Conservation (phyloP, 164 flowering plant species). For the Santalum album region DNA sequence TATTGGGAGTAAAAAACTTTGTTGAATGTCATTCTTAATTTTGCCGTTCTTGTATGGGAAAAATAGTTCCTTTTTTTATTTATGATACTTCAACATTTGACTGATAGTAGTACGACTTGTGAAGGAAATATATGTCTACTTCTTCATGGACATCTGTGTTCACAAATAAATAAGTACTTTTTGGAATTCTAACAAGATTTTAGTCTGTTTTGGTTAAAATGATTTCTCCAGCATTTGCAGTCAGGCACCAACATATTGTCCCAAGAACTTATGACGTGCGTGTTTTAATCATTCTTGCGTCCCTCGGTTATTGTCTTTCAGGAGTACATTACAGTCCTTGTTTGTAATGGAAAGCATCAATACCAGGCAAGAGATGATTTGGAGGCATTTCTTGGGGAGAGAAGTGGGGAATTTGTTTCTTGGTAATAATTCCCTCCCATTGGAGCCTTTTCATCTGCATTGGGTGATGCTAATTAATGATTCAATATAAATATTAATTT, state of each 20-base stretch:
- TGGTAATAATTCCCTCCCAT: constrained; percentile 20
- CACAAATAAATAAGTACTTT: background rate
- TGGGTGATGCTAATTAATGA: background rate
- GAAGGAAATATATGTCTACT: too few relatives aligned
- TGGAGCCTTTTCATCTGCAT: background rate
- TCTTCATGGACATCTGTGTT: background rate
- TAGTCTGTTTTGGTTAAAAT: background rate
- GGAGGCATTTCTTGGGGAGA: constrained; percentile 43
- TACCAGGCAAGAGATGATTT: constrained; percentile 33
- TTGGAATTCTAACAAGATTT: background rate
- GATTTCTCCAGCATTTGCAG: background rate
- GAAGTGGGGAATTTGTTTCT: constrained; percentile 30
- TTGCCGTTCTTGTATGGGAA: too few relatives aligned
- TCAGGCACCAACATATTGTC: background rate
- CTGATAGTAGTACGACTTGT: too few relatives aligned
- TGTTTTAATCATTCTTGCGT: too few relatives aligned
- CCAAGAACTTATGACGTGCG: background rate
- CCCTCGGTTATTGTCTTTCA: constrained; percentile 4
- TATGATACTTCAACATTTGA: too few relatives aligned
- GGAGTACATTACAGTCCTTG: constrained; percentile 43
- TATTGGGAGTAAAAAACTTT: too few relatives aligned
- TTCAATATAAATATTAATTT: too few relatives aligned
- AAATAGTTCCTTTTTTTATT: too few relatives aligned
- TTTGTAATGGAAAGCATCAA: constrained; percentile 38
- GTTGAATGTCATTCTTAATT: too few relatives aligned